A percentile compares a stretch with the other conserved stretches of the same genome.
These are phyloP conservation scores for Aureobasidium melanogenum DNA, from an alignment of 2,329 filamentous ascomycete genomes.

Conservation along the genomic window DNA sequence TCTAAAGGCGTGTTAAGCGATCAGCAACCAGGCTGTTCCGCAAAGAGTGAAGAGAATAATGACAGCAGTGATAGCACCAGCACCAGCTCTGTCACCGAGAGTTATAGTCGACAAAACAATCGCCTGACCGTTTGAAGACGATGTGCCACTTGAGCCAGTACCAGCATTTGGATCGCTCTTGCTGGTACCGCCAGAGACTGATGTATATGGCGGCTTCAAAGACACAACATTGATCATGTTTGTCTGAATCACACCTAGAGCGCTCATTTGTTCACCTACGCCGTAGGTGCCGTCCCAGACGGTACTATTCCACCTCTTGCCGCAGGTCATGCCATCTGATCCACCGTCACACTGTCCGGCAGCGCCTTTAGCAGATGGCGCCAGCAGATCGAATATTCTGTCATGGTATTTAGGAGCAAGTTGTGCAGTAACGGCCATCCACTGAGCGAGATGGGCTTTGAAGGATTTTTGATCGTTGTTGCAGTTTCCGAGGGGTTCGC, in stretches of 20 bases:
- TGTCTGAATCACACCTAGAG: conserved; percentile 39
- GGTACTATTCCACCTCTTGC: conserved; percentile 30
- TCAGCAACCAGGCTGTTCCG: conserved; percentile 25
- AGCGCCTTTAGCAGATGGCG: conserved; percentile 43
- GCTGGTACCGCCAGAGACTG: conserved; percentile 41
- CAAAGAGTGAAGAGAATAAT: conserved; percentile 47
- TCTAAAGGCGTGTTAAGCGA: neutral
- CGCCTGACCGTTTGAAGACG: conserved; percentile 17
- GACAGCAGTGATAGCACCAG: conserved; percentile 54
- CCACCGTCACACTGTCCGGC: conserved; percentile 45
- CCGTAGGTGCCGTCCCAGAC: conserved; percentile 37
- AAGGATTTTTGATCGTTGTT: conserved; percentile 64
- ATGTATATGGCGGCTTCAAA: conserved; percentile 33
- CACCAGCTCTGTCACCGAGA: conserved; percentile 56
- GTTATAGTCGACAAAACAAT: conserved; percentile 30
- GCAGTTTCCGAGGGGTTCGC: conserved; percentile 53
- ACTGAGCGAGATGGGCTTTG: conserved; percentile 57
- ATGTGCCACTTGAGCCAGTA: conserved; percentile 24
- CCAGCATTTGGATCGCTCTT: conserved; percentile 36
- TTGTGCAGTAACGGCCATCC: conserved; percentile 33
- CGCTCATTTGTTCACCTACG: conserved; percentile 47
- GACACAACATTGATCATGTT: conserved; percentile 30
- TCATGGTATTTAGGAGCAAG: conserved; percentile 29
- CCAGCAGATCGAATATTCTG: conserved; percentile 39
- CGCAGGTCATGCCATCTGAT: conserved; percentile 29